phyloP scores from a whole-genome alignment of 805 yeast genomes.

The Candida nonsorbophila region DNA sequence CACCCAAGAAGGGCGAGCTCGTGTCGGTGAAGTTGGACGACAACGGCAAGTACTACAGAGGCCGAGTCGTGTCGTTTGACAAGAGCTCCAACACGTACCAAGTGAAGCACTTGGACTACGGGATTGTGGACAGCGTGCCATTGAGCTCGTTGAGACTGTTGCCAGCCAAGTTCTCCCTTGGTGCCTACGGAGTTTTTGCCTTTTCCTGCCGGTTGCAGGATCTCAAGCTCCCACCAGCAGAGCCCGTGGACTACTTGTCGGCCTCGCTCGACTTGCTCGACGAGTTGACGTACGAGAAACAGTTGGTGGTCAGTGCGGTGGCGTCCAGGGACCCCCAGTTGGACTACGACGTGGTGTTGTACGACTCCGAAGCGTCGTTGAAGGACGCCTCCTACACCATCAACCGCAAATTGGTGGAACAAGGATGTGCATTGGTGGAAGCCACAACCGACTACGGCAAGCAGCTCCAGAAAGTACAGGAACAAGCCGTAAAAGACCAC shows the following conservation, averaged over 20 bases:
- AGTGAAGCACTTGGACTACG: slow-evolving; percentile 60
- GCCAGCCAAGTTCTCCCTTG: slow-evolving; percentile 43
- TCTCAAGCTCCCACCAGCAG: slow-evolving; percentile 52
- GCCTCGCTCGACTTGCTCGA: slow-evolving; percentile 53
- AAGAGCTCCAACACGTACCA: slow-evolving; percentile 37
- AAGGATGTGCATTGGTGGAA: slow-evolving; percentile 60
- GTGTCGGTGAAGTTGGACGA: slow-evolving; percentile 52
- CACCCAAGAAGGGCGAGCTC: slow-evolving; percentile 51
- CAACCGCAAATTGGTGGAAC: slow-evolving; percentile 51
- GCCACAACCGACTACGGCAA: slow-evolving; percentile 17
- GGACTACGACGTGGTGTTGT: slow-evolving; percentile 49
- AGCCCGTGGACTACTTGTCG: slow-evolving; percentile 48
- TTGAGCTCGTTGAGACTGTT: slow-evolving; percentile 43
- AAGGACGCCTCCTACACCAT: slow-evolving; percentile 53
- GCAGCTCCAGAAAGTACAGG: slow-evolving; percentile 39
- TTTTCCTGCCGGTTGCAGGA: slow-evolving; percentile 49
- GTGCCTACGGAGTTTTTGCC: slow-evolving; percentile 47
- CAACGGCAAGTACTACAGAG: slow-evolving; percentile 56
- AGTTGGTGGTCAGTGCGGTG: slow-evolving; percentile 50
- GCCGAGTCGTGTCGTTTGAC: slow-evolving; percentile 44
- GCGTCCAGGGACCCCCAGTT: slow-evolving; percentile 33
- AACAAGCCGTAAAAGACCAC: slow-evolving; percentile 43
- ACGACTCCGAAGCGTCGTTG: slow-evolving; percentile 51
- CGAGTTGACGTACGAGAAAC: slow-evolving; percentile 46
- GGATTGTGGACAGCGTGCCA: slow-evolving; percentile 45